These are phyloP conservation scores for Neobulgaria alba DNA, from an alignment of 2,329 filamentous ascomycete species.

Conservation along the genomic window DNA sequence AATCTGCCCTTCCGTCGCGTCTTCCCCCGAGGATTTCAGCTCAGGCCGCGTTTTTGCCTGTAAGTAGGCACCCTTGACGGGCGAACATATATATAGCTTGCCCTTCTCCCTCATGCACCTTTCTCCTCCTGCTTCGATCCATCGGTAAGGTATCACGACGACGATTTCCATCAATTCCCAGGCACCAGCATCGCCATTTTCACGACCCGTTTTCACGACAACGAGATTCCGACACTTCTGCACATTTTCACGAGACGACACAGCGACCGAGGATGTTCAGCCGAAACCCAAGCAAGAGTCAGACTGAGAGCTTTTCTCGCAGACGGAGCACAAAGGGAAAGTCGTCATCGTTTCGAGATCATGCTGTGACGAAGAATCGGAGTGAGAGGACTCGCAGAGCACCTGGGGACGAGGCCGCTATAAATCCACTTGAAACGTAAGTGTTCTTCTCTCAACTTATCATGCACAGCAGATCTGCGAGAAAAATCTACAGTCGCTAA, in stretches of 20 bases:
- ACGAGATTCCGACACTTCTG: background rate
- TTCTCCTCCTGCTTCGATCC: background rate
- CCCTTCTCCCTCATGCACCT: background rate
- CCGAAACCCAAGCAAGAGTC: slow-evolving; percentile 22
- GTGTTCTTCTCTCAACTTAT: slow-evolving; percentile 6
- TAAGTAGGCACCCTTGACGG: background rate
- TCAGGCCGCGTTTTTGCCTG: slow-evolving; percentile 1
- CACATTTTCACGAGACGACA: background rate
- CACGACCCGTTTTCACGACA: background rate
- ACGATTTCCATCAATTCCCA: background rate
- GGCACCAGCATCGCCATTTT: background rate
- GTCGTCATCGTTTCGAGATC: slow-evolving; percentile 28
- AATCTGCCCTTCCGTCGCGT: background rate
- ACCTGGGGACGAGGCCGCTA: slow-evolving; percentile 21
- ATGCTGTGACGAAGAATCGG: slow-evolving; percentile 29
- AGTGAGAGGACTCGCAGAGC: slow-evolving; percentile 22
- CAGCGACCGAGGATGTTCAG: slow-evolving; percentile 22
- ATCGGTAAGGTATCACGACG: background rate
- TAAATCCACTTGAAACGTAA: slow-evolving; percentile 18
- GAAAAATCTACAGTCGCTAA: background rate
- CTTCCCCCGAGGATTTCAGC: background rate
- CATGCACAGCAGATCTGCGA: background rate
- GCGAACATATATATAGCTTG: background rate
- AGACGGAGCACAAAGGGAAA: slow-evolving; percentile 20
- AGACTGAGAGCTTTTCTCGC: slow-evolving; percentile 27